Evolutionary conservation across 2,329 filamentous ascomycete genomes (phyloP).

Genomic region (Phaeosphaeriaceae sp.): DNA sequence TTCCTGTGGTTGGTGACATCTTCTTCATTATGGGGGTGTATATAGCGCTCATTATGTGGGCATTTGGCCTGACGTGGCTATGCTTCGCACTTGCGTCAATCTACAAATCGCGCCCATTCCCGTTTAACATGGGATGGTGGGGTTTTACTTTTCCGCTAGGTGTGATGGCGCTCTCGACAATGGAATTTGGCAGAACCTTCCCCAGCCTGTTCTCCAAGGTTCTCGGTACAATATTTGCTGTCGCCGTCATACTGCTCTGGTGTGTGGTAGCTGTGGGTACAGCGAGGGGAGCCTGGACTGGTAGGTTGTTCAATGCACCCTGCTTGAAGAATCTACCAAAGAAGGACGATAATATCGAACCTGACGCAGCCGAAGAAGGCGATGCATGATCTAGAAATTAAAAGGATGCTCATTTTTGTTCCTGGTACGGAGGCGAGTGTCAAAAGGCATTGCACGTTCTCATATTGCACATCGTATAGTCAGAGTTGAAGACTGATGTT

Average conservation of each 20-base stretch:
- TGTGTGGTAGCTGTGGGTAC: slow-evolving; percentile 60
- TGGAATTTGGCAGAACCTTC: slow-evolving; percentile 58
- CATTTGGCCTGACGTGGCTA: slow-evolving; percentile 62
- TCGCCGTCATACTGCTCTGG: slow-evolving; percentile 62
- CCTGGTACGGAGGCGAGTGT: neutral
- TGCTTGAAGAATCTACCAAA: slow-evolving; percentile 53
- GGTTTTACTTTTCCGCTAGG: slow-evolving; percentile 66
- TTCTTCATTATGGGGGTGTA: slow-evolving; percentile 66
- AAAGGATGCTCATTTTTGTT: neutral
- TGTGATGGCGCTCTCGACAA: slow-evolving; percentile 60
- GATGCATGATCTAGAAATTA: slow-evolving; percentile 11
- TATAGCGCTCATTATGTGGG: slow-evolving; percentile 62
- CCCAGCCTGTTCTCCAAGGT: slow-evolving; percentile 63
- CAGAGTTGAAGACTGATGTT: too few relatives aligned
- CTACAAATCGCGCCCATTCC: slow-evolving; percentile 53
- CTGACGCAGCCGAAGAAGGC: slow-evolving; percentile 25
- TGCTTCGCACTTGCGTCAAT: slow-evolving; percentile 61
- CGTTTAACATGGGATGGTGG: slow-evolving; percentile 70
- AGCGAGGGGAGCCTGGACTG: slow-evolving; percentile 54
- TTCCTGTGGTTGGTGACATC: slow-evolving; percentile 52
- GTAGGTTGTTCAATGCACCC: slow-evolving; percentile 61
- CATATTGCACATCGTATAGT: too few relatives aligned
- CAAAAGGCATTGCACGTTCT: neutral
- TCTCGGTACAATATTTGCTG: slow-evolving; percentile 61
- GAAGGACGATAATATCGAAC: slow-evolving; percentile 13